Base-by-base conservation (phyloP, 352 stramenopile genomes). In the Discostella stelligera region DNA sequence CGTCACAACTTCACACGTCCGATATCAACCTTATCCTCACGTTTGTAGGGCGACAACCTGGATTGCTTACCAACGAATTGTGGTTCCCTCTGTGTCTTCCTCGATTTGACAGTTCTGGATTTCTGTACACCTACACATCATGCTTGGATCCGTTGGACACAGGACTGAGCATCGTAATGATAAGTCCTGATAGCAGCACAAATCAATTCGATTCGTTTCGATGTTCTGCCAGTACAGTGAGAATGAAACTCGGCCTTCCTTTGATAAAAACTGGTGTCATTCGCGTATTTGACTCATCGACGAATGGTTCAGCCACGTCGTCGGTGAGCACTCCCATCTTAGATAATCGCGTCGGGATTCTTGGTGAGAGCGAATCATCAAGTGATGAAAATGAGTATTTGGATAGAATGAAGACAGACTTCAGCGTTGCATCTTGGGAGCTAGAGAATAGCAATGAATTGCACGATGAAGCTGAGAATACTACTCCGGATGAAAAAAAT, bases 41-140 rank as follows among this genome's bases (percentile, higher is more conserved):
- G 25, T 88, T 90, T 79, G 50, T 90, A 1, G 65, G 71, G 10
- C 70, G 62, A 16, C 83, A 90, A 74, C 63, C 54, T 58, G 75
- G 70, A 50, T 58, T 89, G 1, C 46, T 76, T 32, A 85, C 71
- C 32, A 83, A 79, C 50, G 86, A 91, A 71, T 64, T 87, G 27
- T 91, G 86, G 86, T 83, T 90, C 65, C 86, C 86, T 8, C 66
- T 91, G n/a, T 91, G 86, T 66, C 48, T 91, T 20, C 86, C 86
- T 20, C 66, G 83, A 21, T 89, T 91, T 50, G 76, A 89, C 59
- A 82, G 79, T 20, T 82, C 76, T 20, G 86, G 81, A 66, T 91
- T 89, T 79, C 60, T 91, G 1, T 86, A 91, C 54, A 73, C 78
- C 13, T 91, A 86, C 54, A 84, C 73, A 13, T 73, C 59, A 23